A percentile compares a stretch with the other conserved stretches of the same genome.
phyloP scores from a whole-genome alignment of 768 basidiomycete species.

The Fibroporia radiculosa region DNA sequence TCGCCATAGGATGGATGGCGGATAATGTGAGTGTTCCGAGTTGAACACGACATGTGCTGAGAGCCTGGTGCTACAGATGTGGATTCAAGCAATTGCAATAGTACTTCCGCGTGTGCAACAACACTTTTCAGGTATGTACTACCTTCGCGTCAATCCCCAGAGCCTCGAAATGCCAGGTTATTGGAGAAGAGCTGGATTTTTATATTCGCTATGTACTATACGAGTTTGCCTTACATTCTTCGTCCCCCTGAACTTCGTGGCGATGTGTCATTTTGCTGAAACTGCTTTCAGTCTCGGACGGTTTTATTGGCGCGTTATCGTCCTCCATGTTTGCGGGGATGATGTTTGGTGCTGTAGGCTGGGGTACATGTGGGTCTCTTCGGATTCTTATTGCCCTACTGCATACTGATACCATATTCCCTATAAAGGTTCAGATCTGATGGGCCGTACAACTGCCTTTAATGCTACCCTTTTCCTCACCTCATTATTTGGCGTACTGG shows the following conservation, averaged over 20 bases:
- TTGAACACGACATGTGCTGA: constrained; percentile 1
- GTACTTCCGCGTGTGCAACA: constrained; percentile 94
- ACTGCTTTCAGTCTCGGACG: constrained; percentile 49
- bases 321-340: constrained; percentile 93
- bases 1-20: constrained; percentile 76
- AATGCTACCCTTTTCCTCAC: constrained; percentile 91
- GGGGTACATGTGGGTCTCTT: constrained; percentile 77
- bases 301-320: constrained; percentile 72
- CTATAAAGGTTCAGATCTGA: constrained; percentile 65
- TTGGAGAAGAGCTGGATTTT: background rate
- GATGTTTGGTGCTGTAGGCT: constrained; percentile 90
- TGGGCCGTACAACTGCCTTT: constrained; percentile 86
- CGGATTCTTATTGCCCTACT: background rate
- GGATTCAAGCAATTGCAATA: constrained; percentile 87
- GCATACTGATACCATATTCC: background rate
- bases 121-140: constrained; percentile 62
- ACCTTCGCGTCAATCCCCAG: constrained; percentile 2
- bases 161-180: no score
- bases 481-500: constrained; percentile 75
- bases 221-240: background rate
- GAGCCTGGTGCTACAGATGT: constrained; percentile 60
- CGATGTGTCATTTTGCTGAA: background rate
- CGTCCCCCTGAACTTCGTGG: background rate
- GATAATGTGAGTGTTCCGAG: constrained; percentile 67
- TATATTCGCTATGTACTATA: background rate